Percentiles rank a stretch among this genome's conserved stretches.
These are phyloP conservation scores for Nakazawaea wickerhamii DNA, from an alignment of 805 yeast genomes.

Conservation along the genomic window DNA sequence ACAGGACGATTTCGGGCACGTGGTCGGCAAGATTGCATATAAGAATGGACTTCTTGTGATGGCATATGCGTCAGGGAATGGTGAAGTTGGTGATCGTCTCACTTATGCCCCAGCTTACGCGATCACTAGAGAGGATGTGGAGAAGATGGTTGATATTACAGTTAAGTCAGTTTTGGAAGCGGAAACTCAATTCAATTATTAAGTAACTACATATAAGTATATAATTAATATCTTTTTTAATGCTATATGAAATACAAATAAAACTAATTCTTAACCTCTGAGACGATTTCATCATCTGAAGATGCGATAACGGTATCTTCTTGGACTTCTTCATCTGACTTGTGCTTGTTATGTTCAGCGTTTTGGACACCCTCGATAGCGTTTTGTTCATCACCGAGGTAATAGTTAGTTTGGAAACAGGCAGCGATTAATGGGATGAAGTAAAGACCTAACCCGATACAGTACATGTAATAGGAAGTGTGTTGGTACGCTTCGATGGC, in stretches of 20 bases:
- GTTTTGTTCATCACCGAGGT: conserved; percentile 31
- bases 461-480: conserved; percentile 24
- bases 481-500: conserved; percentile 29
- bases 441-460: conserved; percentile 25
- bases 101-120: conserved; percentile 39
- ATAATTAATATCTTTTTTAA: no score
- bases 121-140: conserved; percentile 31
- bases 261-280: no score
- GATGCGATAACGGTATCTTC: no score
- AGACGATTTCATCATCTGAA: no score
- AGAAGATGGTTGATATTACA: conserved; percentile 26
- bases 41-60: conserved; percentile 38
- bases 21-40: conserved; percentile 27
- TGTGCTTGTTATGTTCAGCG: neutral
- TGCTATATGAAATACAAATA: no score
- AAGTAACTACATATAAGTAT: no score
- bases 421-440: conserved; percentile 26
- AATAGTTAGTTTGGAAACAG: conserved; percentile 29
- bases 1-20: conserved; percentile 31
- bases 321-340: no score
- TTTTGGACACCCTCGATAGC: conserved; percentile 14
- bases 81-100: conserved; percentile 37
- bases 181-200: no score
- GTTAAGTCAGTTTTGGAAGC: conserved; percentile 6
- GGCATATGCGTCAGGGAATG: conserved; percentile 34